Percentiles rank a stretch among this genome's conserved stretches.
Evolutionary conservation across 2,329 filamentous ascomycete species (phyloP).

Genomic region (Phialophora expanda): DNA sequence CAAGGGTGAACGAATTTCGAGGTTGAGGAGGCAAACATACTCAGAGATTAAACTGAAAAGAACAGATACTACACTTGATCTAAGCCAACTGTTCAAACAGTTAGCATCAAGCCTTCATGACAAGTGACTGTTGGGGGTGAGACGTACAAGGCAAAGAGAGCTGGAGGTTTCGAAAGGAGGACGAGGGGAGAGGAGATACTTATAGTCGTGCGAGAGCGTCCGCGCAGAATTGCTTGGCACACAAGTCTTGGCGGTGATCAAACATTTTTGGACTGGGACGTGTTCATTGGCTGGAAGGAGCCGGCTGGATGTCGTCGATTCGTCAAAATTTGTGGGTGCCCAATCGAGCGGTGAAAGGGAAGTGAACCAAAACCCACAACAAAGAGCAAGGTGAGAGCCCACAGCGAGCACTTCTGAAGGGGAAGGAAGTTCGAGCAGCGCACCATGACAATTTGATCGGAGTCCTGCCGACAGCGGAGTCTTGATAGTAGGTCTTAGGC

Average conservation of each 20-base stretch:
- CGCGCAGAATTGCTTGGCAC: not conserved
- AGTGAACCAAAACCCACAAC: not conserved
- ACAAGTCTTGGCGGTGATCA: not conserved
- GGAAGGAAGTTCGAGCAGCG: not conserved
- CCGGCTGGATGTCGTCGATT: not conserved
- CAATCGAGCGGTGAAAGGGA: not conserved
- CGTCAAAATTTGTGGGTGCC: not conserved
- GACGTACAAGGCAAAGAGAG: conserved; percentile 1
- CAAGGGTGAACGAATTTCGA: no score
- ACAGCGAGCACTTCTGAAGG: not conserved
- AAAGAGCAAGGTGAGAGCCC: not conserved
- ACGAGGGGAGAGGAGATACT: not conserved
- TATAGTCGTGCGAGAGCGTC: not conserved
- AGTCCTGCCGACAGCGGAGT: not conserved
- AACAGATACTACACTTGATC: conserved; percentile 97
- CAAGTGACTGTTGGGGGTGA: not conserved
- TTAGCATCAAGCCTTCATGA: not conserved
- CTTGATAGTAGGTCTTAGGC: not conserved
- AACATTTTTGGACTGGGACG: not conserved
- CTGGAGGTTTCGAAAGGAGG: not conserved
- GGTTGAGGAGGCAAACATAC: no score
- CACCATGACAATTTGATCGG: not conserved
- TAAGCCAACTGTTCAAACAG: conserved; percentile 53
- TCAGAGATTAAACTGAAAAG: conserved; percentile 92
- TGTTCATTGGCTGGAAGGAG: not conserved